Evolutionary conservation across 495 filamentous ascomycete species (phyloP).

Genomic region (Trichoderma reesei): DNA sequence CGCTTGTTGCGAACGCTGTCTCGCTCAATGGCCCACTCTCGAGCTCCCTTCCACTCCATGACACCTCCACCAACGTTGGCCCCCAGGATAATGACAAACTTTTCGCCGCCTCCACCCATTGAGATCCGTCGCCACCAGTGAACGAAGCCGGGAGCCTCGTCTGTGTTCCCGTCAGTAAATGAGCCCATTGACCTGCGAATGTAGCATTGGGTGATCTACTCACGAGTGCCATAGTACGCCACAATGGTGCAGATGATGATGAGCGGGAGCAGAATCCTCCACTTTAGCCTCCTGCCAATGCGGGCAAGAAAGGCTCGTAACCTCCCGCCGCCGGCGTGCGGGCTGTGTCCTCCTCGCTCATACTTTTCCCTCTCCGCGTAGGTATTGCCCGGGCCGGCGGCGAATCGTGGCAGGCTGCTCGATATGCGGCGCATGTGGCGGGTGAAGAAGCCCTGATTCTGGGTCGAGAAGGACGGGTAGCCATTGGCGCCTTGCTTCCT

Average conservation of each 20-base stretch:
- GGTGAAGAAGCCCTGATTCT: constrained; percentile 68
- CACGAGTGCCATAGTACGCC: constrained; percentile 60
- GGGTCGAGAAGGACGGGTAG: constrained; percentile 76
- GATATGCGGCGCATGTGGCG: constrained; percentile 68
- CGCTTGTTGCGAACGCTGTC: constrained; percentile 94
- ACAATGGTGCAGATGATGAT: constrained; percentile 53
- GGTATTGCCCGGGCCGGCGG: constrained; percentile 21
- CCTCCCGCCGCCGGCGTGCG: constrained; percentile 30
- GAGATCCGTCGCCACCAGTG: constrained; percentile 38
- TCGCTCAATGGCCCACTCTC: constrained; percentile 96
- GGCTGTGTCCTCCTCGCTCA: constrained; percentile 35
- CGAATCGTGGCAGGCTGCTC: constrained; percentile 63
- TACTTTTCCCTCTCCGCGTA: constrained; percentile 75
- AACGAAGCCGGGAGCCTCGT: constrained; percentile 26
- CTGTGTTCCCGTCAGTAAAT: constrained; percentile 9
- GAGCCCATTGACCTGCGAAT: not conserved
- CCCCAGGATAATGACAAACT: constrained; percentile 87
- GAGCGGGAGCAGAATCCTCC: constrained; percentile 48
- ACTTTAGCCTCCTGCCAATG: constrained; percentile 42
- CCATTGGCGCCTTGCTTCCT: constrained; percentile 55
- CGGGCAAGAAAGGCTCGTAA: constrained; percentile 26
- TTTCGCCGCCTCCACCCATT: constrained; percentile 69
- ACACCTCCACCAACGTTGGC: constrained; percentile 94
- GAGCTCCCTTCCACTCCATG: constrained; percentile 96
- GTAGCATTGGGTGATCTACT: constrained; percentile 21